Conservation (phyloP, 1,284 basidiomycete genomes). For the Pyrrhoderma noxium region DNA sequence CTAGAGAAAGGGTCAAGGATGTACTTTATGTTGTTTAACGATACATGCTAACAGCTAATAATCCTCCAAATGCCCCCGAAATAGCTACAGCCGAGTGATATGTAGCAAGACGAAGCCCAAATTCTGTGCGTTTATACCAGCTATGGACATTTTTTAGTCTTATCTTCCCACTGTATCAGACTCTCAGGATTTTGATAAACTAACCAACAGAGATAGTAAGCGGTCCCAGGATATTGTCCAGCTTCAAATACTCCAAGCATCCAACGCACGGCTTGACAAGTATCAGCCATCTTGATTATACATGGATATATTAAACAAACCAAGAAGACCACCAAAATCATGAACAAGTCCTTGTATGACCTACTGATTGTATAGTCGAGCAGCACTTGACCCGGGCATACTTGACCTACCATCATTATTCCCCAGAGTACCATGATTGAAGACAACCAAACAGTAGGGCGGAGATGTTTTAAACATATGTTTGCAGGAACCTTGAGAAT, state of each 20-base stretch:
- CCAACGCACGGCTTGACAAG: slow-evolving; percentile 47
- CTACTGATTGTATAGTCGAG: too few species aligned
- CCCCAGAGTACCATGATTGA: slow-evolving; percentile 61
- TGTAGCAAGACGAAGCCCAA: slow-evolving; percentile 55
- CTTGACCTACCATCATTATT: slow-evolving; percentile 65
- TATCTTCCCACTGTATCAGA: too few species aligned
- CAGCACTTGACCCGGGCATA: too few species aligned
- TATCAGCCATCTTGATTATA: slow-evolving; percentile 4
- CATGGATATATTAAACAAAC: slow-evolving; percentile 29
- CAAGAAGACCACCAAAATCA: slow-evolving; percentile 56
- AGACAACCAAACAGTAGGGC: slow-evolving; percentile 59
- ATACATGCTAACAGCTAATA: slow-evolving; percentile 46
- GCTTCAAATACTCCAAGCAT: slow-evolving; percentile 64
- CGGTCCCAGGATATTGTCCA: slow-evolving; percentile 59
- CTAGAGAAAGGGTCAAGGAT: slow-evolving; percentile 29
- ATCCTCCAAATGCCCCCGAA: slow-evolving; percentile 63
- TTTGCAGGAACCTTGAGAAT: slow-evolving; percentile 51
- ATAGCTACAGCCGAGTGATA: slow-evolving; percentile 71
- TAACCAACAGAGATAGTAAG: slow-evolving; percentile 62
- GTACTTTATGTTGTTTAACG: too few species aligned
- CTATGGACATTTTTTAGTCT: not conserved
- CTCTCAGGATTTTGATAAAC: slow-evolving; percentile 18
- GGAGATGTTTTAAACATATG: slow-evolving; percentile 59
- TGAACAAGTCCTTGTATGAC: slow-evolving; percentile 63
- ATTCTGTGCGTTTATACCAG: slow-evolving; percentile 66